phyloP scores from a whole-genome alignment of 2,329 filamentous ascomycete species.

The Cladorrhinum sp. region DNA sequence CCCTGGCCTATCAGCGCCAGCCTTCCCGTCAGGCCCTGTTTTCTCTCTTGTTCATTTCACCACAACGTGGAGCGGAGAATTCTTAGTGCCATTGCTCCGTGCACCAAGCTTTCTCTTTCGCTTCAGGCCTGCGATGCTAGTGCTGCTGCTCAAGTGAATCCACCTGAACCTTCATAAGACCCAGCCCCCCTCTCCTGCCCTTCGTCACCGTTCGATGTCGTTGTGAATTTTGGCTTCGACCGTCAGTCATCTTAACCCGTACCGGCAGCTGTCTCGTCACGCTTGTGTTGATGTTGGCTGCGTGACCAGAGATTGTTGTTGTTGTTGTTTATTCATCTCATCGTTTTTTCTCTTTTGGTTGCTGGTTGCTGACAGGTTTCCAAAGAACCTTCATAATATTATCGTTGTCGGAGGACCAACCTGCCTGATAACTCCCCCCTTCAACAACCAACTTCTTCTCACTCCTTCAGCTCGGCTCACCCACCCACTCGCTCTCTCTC shows the following conservation, averaged over 20 bases:
- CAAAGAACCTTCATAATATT: slow-evolving; percentile 12
- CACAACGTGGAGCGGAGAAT: slow-evolving; percentile 20
- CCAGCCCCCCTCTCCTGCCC: slow-evolving; percentile 10
- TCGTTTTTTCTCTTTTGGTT: slow-evolving; percentile 3
- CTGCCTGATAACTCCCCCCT: not conserved
- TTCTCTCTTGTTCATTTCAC: slow-evolving; percentile 18
- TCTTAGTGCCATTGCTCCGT: slow-evolving; percentile 20
- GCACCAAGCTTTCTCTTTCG: slow-evolving; percentile 21
- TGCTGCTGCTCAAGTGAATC: slow-evolving; percentile 18
- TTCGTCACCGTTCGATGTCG: slow-evolving; percentile 8
- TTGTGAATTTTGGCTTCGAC: slow-evolving; percentile 20
- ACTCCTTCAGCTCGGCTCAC: slow-evolving; percentile 3
- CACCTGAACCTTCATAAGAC: slow-evolving; percentile 19
- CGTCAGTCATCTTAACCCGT: slow-evolving; percentile 19
- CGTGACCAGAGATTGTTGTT: slow-evolving; percentile 9
- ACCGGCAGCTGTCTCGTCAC: slow-evolving; percentile 13
- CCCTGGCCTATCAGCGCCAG: slow-evolving; percentile 12
- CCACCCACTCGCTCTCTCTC: slow-evolving; percentile 1
- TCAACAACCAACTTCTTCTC: slow-evolving; percentile 3
- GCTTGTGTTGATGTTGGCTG: slow-evolving; percentile 18
- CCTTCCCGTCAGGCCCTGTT: slow-evolving; percentile 5
- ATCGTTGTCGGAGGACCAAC: slow-evolving; percentile 13
- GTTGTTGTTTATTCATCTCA: slow-evolving; percentile 12
- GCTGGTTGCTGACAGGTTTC: slow-evolving; percentile 15
- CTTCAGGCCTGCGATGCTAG: slow-evolving; percentile 3